Percentiles rank a stretch among this genome's conserved stretches.
Evolutionary conservation across 805 yeast species (phyloP).

Genomic region (Metschnikowia koreensis): DNA sequence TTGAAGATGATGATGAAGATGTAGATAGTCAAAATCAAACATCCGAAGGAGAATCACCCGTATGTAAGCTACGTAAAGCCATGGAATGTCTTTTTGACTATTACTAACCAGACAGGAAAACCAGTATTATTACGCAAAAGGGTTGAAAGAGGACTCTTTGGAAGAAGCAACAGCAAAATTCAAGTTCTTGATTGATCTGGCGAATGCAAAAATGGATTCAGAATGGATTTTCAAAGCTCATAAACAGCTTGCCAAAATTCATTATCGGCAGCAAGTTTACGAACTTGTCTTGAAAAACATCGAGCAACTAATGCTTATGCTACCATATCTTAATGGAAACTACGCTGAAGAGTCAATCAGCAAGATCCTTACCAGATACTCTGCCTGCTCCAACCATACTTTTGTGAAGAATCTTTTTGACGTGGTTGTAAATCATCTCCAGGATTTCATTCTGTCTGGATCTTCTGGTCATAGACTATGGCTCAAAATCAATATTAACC

Average conservation of each 20-base stretch:
- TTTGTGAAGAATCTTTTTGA: constrained; percentile 35
- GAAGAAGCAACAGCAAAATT: constrained; percentile 13
- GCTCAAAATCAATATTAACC: constrained; percentile 47
- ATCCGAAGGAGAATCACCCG: constrained; percentile 16
- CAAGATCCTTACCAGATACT: constrained; percentile 35
- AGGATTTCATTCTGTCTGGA: constrained; percentile 18
- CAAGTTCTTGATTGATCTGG: constrained; percentile 16
- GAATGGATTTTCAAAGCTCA: constrained; percentile 40
- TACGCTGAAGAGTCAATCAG: constrained; percentile 41
- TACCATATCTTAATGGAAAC: constrained; percentile 29
- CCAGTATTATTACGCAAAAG: constrained; percentile 38
- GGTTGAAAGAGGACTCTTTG: constrained; percentile 31
- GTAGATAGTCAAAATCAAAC: constrained; percentile 28
- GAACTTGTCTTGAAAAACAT: constrained; percentile 25
- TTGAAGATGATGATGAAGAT: constrained; percentile 27
- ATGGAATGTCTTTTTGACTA: constrained; percentile 6
- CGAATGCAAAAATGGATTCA: constrained; percentile 23
- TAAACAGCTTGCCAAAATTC: constrained; percentile 42
- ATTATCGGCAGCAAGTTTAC: constrained; percentile 23
- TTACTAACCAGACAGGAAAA: constrained; percentile 28
- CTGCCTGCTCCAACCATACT: constrained; percentile 24
- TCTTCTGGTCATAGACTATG: constrained; percentile 35
- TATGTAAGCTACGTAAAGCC: constrained; percentile 2
- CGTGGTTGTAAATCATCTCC: constrained; percentile 27
- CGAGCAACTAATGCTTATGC: constrained; percentile 21